These are phyloP conservation scores for Nyssa sinensis DNA, from an alignment of 148 eudicot genomes.

Conservation along the genomic window DNA sequence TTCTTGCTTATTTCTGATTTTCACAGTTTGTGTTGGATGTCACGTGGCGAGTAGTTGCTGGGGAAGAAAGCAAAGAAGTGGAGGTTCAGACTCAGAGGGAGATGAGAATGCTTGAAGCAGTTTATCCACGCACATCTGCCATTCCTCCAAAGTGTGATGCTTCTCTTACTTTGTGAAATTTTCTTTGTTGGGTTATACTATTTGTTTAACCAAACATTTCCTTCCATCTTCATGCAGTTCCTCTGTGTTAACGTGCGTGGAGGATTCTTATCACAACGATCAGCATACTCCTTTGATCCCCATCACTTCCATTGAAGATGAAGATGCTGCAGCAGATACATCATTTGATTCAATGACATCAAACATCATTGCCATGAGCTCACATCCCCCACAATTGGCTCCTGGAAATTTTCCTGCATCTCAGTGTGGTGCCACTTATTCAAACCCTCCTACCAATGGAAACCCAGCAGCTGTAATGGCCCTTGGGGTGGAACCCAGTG, in stretches of 20 bases:
- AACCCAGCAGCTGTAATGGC: conserved; percentile 26
- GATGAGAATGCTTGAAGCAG: conserved; percentile 72
- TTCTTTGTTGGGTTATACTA: background rate
- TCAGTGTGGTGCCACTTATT: conserved; percentile 3
- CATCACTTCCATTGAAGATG: conserved; percentile 76
- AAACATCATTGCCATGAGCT: conserved; percentile 13
- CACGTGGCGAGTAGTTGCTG: conserved; percentile 72
- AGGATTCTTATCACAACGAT: conserved; percentile 35
- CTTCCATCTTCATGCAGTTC: conserved; percentile 46
- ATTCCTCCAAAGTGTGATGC: conserved; percentile 68
- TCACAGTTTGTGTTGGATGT: conserved; percentile 57
- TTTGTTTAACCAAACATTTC: background rate
- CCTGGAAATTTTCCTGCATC: conserved; percentile 19
- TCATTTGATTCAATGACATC: conserved; percentile 21
- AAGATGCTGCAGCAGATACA: conserved; percentile 52
- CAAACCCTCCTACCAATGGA: conserved; percentile 26
- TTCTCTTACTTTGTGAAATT: background rate
- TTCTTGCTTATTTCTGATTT: conserved; percentile 14
- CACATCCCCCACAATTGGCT: conserved; percentile 20
- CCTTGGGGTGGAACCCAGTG: conserved; percentile 35
- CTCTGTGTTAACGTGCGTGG: conserved; percentile 27
- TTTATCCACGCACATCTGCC: conserved; percentile 75
- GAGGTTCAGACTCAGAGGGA: conserved; percentile 59
- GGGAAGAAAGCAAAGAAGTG: conserved; percentile 68
- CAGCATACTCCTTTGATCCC: conserved; percentile 49